Evolutionary conservation across 139 green algal species (phyloP).

Genomic region (Nannochloris sp.): DNA sequence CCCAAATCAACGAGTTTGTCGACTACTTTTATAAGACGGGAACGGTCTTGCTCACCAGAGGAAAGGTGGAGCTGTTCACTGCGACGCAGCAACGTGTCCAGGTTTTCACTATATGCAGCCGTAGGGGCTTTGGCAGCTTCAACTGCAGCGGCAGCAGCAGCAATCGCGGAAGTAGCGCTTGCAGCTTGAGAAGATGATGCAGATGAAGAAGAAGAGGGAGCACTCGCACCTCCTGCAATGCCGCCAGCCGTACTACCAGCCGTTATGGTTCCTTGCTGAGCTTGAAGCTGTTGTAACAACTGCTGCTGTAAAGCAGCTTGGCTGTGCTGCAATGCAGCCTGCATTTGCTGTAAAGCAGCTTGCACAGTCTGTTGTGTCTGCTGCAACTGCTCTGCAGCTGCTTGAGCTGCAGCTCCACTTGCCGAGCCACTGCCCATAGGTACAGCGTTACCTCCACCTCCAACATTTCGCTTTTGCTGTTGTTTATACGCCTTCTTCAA

Average conservation of each 20-base stretch:
- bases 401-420: not conserved
- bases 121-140: not conserved
- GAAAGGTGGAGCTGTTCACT: constrained; percentile 41
- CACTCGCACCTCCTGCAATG: not conserved
- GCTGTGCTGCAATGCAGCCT: constrained; percentile 20
- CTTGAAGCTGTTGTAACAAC: constrained; percentile 23
- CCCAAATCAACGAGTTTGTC: constrained; percentile 41
- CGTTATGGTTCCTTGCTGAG: not conserved
- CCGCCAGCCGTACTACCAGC: not conserved
- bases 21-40: constrained; percentile 22
- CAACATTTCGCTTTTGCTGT: constrained; percentile 11
- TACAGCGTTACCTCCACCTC: not conserved
- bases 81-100: constrained; percentile 36
- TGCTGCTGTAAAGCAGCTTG: constrained; percentile 29
- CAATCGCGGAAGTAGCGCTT: not conserved
- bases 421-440: not conserved
- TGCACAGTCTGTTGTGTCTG: constrained; percentile 28
- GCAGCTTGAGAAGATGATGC: not conserved
- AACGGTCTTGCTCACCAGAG: constrained; percentile 39
- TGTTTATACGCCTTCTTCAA: constrained; percentile 41
- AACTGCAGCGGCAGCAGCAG: not conserved
- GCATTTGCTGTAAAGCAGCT: constrained; percentile 22
- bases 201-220: not conserved
- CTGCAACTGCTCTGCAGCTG: constrained; percentile 5
- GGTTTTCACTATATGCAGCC: constrained; percentile 5